Base-by-base conservation (phyloP, 495 filamentous ascomycete species). In the Hypoxylon lienhwacheense region DNA sequence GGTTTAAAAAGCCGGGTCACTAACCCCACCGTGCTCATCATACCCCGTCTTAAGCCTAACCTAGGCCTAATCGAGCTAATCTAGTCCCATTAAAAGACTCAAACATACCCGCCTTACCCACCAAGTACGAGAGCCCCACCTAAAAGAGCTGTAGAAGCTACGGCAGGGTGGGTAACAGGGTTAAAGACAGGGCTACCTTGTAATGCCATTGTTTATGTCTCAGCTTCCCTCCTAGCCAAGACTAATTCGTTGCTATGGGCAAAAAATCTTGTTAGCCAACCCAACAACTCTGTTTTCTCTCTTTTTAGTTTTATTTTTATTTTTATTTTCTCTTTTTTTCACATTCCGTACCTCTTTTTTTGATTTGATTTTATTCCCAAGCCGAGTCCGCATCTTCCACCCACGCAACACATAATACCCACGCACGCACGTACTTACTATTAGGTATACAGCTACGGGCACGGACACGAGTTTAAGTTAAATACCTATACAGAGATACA, bases 121-220 rank as follows among this genome's bases (percentile, higher is more conserved):
- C 44, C 49, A 54, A 20, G 44, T 54, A 53, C 43, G 25, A 54
- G 33, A 20, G 39, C 16, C 40, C 56, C 56, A 41, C 49, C 32
- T 7, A 54, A 49, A 49, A 59, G n/a, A 36, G 42, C 55, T 24
- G 43, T 59, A 10, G 32, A 53, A 60, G 56, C 44, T 39, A 54
- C 49, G 44, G n/a, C n/a, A n/a, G n/a, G n/a, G n/a, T n/a, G n/a
- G 34, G 19, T 15, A 22, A 7, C 32, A 48, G 16, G 22, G 22
- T 31, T n/a, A n/a, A n/a, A n/a, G n/a, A n/a, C n/a, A n/a, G n/a
- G n/a, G n/a, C n/a, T n/a, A n/a, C n/a, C n/a, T n/a, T n/a, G n/a
- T n/a, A 61, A 61, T 55, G 34, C 24, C 51, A 61, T 61, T 61
- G 57, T 61, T 61, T 61, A 61, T 60, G 50, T 55, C 57, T 55